These are phyloP conservation scores for Cladosporium sphaerospermum DNA, from an alignment of 2,329 filamentous ascomycete genomes.

Conservation along the genomic window DNA sequence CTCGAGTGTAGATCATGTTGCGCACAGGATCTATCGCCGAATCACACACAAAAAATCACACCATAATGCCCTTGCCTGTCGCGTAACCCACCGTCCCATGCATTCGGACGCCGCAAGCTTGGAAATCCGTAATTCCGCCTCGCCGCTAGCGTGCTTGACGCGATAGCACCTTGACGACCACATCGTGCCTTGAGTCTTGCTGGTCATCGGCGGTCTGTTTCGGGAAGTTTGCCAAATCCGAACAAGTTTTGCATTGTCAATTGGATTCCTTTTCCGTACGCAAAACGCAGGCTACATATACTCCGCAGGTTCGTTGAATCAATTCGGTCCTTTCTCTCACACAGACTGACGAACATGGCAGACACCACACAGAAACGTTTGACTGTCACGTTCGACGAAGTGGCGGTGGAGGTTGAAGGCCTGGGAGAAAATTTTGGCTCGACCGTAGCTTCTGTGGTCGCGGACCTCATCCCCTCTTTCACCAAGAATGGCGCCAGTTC, in stretches of 20 bases:
- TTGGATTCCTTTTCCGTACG: too few relatives aligned
- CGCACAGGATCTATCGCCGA: too few relatives aligned
- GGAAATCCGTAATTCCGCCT: too few relatives aligned
- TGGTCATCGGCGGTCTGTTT: too few relatives aligned
- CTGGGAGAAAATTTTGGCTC: slow-evolving; percentile 2
- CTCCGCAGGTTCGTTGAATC: background rate
- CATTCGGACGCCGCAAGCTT: too few relatives aligned
- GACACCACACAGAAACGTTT: slow-evolving; percentile 1
- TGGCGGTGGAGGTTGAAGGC: slow-evolving; percentile 5
- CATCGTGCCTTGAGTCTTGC: too few relatives aligned
- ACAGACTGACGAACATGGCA: background rate
- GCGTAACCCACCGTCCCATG: too few relatives aligned
- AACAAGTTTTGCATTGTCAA: background rate
- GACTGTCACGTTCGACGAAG: slow-evolving; percentile 5
- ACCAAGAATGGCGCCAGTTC: background rate
- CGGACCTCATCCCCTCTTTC: background rate
- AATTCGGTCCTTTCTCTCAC: background rate
- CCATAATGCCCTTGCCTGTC: too few relatives aligned
- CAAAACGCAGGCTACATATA: background rate
- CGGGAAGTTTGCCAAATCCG: background rate
- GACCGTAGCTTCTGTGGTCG: slow-evolving; percentile 5
- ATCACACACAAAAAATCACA: too few relatives aligned
- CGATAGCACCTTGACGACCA: too few relatives aligned
- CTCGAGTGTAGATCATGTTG: too few relatives aligned
- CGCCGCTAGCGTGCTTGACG: too few relatives aligned